Evolutionary conservation across 139 green algal species (phyloP).

Genomic region (Trebouxia sp.): DNA sequence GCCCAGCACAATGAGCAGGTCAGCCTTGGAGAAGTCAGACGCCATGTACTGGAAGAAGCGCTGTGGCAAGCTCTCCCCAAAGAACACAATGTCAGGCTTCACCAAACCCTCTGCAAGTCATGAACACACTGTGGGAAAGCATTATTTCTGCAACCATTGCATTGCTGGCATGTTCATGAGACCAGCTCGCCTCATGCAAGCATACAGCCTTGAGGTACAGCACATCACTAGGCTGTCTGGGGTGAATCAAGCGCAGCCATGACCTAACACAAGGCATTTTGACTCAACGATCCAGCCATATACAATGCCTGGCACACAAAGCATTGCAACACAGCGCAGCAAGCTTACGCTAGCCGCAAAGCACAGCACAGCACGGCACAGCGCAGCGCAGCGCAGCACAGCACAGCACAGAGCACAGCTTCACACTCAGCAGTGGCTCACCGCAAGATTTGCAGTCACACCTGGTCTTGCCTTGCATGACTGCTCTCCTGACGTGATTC

Average conservation of each 20-base stretch:
- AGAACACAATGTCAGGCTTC: constrained; percentile 92
- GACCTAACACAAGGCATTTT: too few species aligned
- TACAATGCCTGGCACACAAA: not conserved
- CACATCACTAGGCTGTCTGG: not conserved
- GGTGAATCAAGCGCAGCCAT: too few species aligned
- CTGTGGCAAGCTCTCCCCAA: constrained; percentile 77
- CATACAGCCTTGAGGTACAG: too few species aligned
- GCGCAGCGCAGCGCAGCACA: not conserved
- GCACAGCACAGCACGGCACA: not conserved
- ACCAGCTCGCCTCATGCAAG: too few species aligned
- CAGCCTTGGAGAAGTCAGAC: constrained; percentile 50
- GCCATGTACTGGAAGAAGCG: constrained; percentile 60
- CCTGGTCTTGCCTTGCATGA: constrained; percentile 39
- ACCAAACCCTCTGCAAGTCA: constrained; percentile 55
- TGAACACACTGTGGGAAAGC: not conserved
- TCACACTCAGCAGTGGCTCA: not conserved
- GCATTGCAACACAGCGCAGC: not conserved
- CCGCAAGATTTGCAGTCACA: constrained; percentile 2
- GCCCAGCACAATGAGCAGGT: constrained; percentile 89
- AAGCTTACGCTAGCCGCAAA: not conserved
- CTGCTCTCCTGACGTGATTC: constrained; percentile 49
- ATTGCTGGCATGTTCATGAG: too few species aligned
- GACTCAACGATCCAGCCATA: too few species aligned
- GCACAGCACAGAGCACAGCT: not conserved
- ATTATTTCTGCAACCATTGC: too few species aligned